phyloP scores from a whole-genome alignment of 352 stramenopile species.

The Pythium angustatum region DNA sequence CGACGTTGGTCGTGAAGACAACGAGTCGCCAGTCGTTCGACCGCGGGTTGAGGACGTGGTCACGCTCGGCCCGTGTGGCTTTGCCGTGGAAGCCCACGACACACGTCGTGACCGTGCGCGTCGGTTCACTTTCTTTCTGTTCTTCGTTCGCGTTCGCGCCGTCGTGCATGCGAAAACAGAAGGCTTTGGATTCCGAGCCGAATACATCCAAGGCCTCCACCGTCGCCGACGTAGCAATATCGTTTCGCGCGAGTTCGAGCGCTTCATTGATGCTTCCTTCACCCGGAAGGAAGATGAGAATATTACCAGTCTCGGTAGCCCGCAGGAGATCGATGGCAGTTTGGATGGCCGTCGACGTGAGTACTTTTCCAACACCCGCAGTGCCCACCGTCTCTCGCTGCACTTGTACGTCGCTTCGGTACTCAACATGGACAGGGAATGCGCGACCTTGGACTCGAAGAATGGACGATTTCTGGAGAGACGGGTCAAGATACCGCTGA shows the following conservation, averaged over 20 bases:
- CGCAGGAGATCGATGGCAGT: constrained; percentile 24
- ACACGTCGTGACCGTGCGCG: constrained; percentile 7
- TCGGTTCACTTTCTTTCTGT: neutral
- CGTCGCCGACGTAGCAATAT: constrained; percentile 15
- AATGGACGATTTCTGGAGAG: constrained; percentile 11
- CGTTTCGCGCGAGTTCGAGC: constrained; percentile 8
- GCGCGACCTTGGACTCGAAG: constrained; percentile 27
- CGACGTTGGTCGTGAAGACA: constrained; percentile 34
- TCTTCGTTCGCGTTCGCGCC: neutral
- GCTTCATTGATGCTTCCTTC: constrained; percentile 32
- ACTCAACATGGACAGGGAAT: constrained; percentile 32
- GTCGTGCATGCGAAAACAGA: constrained; percentile 19
- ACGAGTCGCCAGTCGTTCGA: constrained; percentile 16
- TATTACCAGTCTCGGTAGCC: constrained; percentile 27
- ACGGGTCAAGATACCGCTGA: constrained; percentile 24
- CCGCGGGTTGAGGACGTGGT: constrained; percentile 25
- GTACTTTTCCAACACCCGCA: constrained; percentile 14
- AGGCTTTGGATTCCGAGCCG: constrained; percentile 1
- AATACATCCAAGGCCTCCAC: constrained; percentile 12
- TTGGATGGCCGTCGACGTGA: constrained; percentile 24
- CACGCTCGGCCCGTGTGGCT: constrained; percentile 22
- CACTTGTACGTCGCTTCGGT: constrained; percentile 29
- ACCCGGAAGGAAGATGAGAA: constrained; percentile 32
- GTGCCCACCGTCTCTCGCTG: constrained; percentile 13
- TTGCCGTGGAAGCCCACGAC: constrained; percentile 32